phyloP scores from a whole-genome alignment of 768 basidiomycete species.

The Jaapia argillacea region DNA sequence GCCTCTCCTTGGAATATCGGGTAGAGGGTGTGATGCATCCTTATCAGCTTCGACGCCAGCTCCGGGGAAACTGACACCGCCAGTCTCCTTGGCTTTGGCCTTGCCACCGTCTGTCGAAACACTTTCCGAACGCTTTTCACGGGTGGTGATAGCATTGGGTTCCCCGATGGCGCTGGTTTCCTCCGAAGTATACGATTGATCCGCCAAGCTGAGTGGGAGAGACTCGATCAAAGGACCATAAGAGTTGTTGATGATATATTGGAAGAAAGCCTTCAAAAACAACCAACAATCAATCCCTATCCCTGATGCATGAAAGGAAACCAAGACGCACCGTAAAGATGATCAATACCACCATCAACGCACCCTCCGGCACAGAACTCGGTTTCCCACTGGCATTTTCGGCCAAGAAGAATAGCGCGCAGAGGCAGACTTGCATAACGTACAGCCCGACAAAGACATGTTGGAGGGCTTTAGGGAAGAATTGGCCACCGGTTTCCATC shows the following conservation, averaged over 20 bases:
- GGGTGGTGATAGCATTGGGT: too few relatives aligned
- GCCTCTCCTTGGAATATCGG: too few relatives aligned
- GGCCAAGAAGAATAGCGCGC: constrained; percentile 86
- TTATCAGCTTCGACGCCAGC: constrained; percentile 8
- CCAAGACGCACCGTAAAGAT: constrained; percentile 60
- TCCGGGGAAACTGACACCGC: neutral
- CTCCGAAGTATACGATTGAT: too few relatives aligned
- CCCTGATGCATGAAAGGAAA: neutral
- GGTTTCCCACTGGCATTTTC: constrained; percentile 39
- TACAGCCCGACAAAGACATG: constrained; percentile 94
- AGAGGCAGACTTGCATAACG: constrained; percentile 78
- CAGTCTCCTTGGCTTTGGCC: neutral
- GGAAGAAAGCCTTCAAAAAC: constrained; percentile 48
- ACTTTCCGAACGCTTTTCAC: too few relatives aligned
- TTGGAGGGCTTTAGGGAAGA: constrained; percentile 91
- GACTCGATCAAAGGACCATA: constrained; percentile 69
- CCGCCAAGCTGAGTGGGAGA: constrained; percentile 73
- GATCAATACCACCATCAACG: constrained; percentile 79
- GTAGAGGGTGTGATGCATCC: too few relatives aligned
- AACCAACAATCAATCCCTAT: neutral
- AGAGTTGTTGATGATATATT: constrained; percentile 65
- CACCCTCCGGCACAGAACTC: constrained; percentile 63
- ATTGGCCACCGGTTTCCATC: constrained; percentile 83
- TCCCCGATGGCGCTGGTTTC: too few relatives aligned
- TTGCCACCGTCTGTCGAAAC: too few relatives aligned